Base-by-base conservation (phyloP, 768 basidiomycete genomes). In the Hortiboletus flavorubellus region DNA sequence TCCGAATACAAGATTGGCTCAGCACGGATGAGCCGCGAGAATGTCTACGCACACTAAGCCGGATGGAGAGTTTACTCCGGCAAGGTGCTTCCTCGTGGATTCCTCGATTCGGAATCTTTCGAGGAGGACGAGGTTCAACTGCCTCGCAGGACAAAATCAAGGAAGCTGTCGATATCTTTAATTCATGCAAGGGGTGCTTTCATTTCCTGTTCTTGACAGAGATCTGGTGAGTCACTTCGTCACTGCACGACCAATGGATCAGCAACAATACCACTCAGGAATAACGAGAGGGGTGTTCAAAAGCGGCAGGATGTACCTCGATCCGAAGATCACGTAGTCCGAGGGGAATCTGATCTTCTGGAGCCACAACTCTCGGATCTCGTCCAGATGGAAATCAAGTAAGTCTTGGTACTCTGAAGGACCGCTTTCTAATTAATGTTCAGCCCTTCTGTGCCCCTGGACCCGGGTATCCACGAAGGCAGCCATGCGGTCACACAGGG, bases 1-100 rank as follows among this genome's bases (percentile, higher is more conserved):
- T 16, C 16, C 16, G 56, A 21, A 38, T 56, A 26, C 21, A 56
- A 29, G 56, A 56, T 35, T 57, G 56, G 54, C 10, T 57, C 18
- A 7, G 7, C 26, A 55, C 38, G 2, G 38, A 41, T 5, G 52
- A 37, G 46, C 55, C 52, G 2, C 33, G 23, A 41, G 38, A 34
- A 18, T 56, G 55, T 5, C 7, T 46, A 9, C 1, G 21, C 6
- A 35, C 10, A 11, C 15, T 46, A 3, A 8, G 15, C 18, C 44
- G 29, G 37, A 54, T 54, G 54, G 7, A 46, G n/a, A 30, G 4
- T 11, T 16, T 54, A 7, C 26, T 55, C 1, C 51, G 35, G 14
- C 8, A 45, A 11, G 23, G 39, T 18, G 8, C 34, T 8, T 43
- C n/a, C 5, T 56, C 39, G 8, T 30, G 31, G 31, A 29, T n/a